phyloP scores from a whole-genome alignment of 169 alveolate genomes.

The Plasmodium inui region DNA sequence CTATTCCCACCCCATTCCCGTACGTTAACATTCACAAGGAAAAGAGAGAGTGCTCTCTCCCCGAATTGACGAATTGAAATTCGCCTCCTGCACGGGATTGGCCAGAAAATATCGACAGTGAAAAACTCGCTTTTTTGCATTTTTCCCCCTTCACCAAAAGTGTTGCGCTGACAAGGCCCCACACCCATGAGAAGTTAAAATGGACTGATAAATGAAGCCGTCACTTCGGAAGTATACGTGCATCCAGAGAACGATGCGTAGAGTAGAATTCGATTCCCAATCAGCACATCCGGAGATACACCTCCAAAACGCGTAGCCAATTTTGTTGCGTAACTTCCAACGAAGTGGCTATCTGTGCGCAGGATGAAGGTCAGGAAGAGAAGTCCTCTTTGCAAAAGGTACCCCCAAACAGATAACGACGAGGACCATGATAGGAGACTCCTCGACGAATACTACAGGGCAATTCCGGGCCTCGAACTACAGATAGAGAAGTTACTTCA shows the following conservation, averaged over 20 bases:
- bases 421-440: neutral
- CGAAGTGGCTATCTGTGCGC: neutral
- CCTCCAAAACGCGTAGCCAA: neutral
- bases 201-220: neutral
- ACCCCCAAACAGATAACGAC: neutral
- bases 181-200: neutral
- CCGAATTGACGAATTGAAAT: neutral
- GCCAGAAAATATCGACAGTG: neutral
- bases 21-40: neutral
- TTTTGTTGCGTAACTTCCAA: neutral
- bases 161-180: no score
- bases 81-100: neutral
- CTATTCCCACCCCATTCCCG: neutral
- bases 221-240: neutral
- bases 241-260: neutral
- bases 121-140: neutral
- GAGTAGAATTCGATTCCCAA: neutral
- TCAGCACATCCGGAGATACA: neutral
- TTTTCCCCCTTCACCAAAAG: neutral
- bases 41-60: neutral
- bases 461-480: conserved; percentile 49
- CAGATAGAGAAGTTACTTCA: conserved; percentile 67
- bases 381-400: neutral
- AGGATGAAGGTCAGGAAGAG: conserved; percentile 44
- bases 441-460: conserved; percentile 4